phyloP scores from a whole-genome alignment of 2,329 filamentous ascomycete genomes.

The Furcasterigmium sp. region DNA sequence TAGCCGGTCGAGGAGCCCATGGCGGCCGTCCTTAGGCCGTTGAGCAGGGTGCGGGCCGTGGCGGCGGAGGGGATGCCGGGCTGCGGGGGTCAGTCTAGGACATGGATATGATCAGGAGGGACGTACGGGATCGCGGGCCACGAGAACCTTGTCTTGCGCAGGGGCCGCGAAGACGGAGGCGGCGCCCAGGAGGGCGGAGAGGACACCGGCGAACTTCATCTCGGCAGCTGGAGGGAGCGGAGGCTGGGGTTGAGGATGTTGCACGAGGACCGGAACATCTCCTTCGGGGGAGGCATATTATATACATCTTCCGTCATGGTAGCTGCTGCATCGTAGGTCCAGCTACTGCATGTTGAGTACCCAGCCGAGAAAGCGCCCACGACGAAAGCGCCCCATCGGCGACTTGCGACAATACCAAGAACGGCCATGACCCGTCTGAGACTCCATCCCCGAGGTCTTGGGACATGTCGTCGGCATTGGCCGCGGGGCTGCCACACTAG shows the following conservation, averaged over 20 bases:
- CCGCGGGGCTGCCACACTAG: neutral
- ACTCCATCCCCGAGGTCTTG: neutral
- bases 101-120: neutral
- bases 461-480: neutral
- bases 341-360: too few relatives aligned
- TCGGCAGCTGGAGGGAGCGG: too few relatives aligned
- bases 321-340: too few relatives aligned
- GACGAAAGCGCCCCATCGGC: neutral
- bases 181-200: neutral
- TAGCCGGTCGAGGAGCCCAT: constrained; percentile 53
- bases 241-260: too few relatives aligned
- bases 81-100: constrained; percentile 16
- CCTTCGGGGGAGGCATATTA: too few relatives aligned
- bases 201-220: neutral
- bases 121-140: constrained; percentile 1
- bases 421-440: neutral
- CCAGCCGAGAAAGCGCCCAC: too few relatives aligned
- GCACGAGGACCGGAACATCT: too few relatives aligned
- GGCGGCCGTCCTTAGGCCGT: constrained; percentile 50
- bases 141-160: neutral
- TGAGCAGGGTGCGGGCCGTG: constrained; percentile 53
- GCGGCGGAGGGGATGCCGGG: constrained; percentile 59
- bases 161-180: neutral
- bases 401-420: neutral
- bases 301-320: too few relatives aligned